phyloP scores from a whole-genome alignment of 768 basidiomycete genomes.

The Phanerochaete carnosa region DNA sequence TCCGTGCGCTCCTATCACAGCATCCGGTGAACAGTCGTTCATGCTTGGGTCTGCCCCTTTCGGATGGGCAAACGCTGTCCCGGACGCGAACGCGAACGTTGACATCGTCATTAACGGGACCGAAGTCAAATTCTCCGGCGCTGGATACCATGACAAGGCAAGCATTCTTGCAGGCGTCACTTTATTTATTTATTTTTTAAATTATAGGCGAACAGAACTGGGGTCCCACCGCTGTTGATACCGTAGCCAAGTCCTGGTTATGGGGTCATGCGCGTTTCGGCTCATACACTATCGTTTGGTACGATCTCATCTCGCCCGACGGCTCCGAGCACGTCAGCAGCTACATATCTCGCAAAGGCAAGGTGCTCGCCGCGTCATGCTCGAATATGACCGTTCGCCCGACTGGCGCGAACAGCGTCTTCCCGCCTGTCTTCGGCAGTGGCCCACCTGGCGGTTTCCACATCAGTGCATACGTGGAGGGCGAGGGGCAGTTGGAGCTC shows the following conservation, averaged over 20 bases:
- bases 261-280: slow-evolving; percentile 13
- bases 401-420: background rate
- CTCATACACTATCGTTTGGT: slow-evolving; percentile 12
- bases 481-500: background rate
- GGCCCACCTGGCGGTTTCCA: slow-evolving; percentile 4
- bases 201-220: slow-evolving; percentile 5
- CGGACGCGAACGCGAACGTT: slow-evolving; percentile 9
- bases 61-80: slow-evolving; percentile 13
- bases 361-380: slow-evolving; percentile 5
- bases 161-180: background rate
- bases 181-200: no score
- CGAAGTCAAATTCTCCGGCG: slow-evolving; percentile 6
- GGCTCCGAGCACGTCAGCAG: slow-evolving; percentile 9
- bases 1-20: slow-evolving; percentile 4
- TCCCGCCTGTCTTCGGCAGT: slow-evolving; percentile 2
- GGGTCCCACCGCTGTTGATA: background rate
- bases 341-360: slow-evolving; percentile 5
- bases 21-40: background rate
- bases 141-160: slow-evolving; percentile 14
- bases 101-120: slow-evolving; percentile 8
- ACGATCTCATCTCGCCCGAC: slow-evolving; percentile 6
- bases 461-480: background rate
- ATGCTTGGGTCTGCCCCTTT: background rate
- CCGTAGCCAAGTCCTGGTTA: slow-evolving; percentile 8
- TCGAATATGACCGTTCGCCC: slow-evolving; percentile 4